Base-by-base conservation (phyloP, 2,329 filamentous ascomycete species). In the Penicillium polonicum region DNA sequence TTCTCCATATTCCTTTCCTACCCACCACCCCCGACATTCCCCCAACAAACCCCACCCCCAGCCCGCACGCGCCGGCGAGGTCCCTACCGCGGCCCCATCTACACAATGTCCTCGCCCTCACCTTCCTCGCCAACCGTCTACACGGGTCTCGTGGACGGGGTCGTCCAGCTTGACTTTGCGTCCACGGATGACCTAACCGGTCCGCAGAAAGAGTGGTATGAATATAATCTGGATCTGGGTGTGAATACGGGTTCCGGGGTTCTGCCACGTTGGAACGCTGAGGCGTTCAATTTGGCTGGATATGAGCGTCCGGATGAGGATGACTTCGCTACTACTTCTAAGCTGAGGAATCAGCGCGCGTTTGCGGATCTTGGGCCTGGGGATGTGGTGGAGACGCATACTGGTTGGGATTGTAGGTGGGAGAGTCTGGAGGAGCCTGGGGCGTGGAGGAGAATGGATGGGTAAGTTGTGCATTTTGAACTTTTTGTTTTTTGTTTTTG, bases 81-180 rank as follows among this genome's bases (percentile, higher is more conserved):
- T 19, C 63, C 70, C 6, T 79, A 80, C 66, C 72, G 76, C 12
- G 77, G 78, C 4, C 72, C 77, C 7, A 73, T 80, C 23, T 80
- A 80, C 59, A 73, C 72, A 15, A 73, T 80, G 63, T 77, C 75
- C 9, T 73, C 74, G 1, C 78, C 78, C 3, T 80, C 77, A 3
- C 70, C 74, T 9, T 71, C 74, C 33, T 80, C 78, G 0, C 72
- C 76, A 25, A 79, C 77, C 4, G 63, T 80, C n/a, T 80, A 78
- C 58, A 73, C 76, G 12, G 78, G 78, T 2, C 66, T 80, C 15
- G 73, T 75, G 33, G 73, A 77, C 38, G 73, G 74, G 25, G 67
- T 80, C 5, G 60, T 78, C 25, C 74, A 75, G 9, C 68, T 80
- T 3, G 77, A 80, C 56, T 77, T 80, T 59, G 69, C 71, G 2